phyloP scores from a whole-genome alignment of 768 basidiomycete genomes.

The Clitopilus passeckerianus region DNA sequence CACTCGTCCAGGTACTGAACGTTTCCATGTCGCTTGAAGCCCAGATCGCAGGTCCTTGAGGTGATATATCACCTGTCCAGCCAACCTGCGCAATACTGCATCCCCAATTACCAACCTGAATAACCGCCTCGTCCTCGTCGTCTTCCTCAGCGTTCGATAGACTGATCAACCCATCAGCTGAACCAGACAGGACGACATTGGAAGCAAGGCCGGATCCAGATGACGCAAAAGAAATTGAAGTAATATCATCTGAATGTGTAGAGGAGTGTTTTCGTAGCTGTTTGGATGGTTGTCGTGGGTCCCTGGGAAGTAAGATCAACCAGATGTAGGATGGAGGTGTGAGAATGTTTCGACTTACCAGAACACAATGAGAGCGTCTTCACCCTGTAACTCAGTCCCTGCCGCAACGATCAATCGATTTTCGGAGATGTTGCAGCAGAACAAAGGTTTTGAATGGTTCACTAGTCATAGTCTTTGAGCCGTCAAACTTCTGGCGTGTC shows the following conservation, averaged over 20 bases:
- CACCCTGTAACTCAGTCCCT: conserved; percentile 75
- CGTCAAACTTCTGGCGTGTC: conserved; percentile 22
- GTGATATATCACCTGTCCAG: conserved; percentile 38
- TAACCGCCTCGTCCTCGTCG: conserved; percentile 85
- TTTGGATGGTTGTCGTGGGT: conserved; percentile 70
- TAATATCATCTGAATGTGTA: conserved; percentile 93
- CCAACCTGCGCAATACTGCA: conserved; percentile 76
- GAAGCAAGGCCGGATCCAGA: conserved; percentile 10
- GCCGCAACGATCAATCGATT: conserved; percentile 75
- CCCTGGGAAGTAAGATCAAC: conserved; percentile 44
- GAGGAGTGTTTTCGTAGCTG: conserved; percentile 75
- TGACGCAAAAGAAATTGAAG: conserved; percentile 42
- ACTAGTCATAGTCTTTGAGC: conserved; percentile 49
- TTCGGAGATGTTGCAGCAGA: conserved; percentile 66
- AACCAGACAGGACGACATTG: conserved; percentile 65
- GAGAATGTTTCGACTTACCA: conserved; percentile 46
- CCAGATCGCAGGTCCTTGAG: conserved; percentile 52
- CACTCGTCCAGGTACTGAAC: conserved; percentile 76
- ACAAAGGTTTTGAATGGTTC: conserved; percentile 37
- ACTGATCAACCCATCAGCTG: conserved; percentile 80
- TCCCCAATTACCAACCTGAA: conserved; percentile 83
- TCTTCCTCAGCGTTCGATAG: conserved; percentile 65
- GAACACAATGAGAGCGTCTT: conserved; percentile 81
- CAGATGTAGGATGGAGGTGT: neutral
- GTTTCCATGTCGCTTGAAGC: conserved; percentile 94